These are phyloP conservation scores for Picochlorum sp. DNA, from an alignment of 139 green algal genomes.

Conservation along the genomic window DNA sequence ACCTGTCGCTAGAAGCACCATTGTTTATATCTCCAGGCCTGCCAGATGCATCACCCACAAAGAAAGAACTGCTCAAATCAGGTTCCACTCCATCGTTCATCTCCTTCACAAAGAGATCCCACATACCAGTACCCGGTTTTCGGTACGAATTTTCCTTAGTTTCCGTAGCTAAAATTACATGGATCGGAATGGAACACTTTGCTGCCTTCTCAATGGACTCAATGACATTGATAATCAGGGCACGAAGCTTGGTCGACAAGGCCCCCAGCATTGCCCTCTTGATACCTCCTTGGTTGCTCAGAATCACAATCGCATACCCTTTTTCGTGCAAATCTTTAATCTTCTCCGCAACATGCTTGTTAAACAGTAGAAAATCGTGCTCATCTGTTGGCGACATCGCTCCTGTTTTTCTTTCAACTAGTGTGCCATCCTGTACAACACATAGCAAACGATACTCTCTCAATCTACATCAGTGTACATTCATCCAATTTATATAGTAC, in stretches of 20 bases:
- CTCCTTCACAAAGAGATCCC: slow-evolving; percentile 47
- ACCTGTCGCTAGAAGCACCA: slow-evolving; percentile 22
- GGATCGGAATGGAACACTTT: not conserved
- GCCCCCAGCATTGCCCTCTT: slow-evolving; percentile 44
- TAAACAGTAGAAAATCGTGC: not conserved
- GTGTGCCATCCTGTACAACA: slow-evolving; percentile 70
- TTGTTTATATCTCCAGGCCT: slow-evolving; percentile 22
- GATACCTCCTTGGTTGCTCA: slow-evolving; percentile 55
- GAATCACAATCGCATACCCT: not conserved
- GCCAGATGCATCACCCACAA: slow-evolving; percentile 55
- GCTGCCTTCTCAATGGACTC: not conserved
- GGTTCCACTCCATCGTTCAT: slow-evolving; percentile 40
- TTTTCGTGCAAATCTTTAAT: not conserved
- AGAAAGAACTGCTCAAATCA: slow-evolving; percentile 46
- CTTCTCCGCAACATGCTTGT: not conserved
- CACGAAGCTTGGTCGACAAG: slow-evolving; percentile 35
- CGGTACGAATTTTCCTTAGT: slow-evolving; percentile 29
- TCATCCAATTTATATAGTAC: too few species aligned
- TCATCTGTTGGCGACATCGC: slow-evolving; percentile 23
- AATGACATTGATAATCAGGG: slow-evolving; percentile 26
- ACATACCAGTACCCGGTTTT: slow-evolving; percentile 66
- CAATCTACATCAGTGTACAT: slow-evolving; percentile 18
- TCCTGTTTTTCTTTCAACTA: slow-evolving; percentile 43
- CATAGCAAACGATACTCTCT: too few species aligned
- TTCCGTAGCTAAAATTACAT: slow-evolving; percentile 16